phyloP scores from a whole-genome alignment of 495 filamentous ascomycete species.

The Staphylotrichum longicolle region DNA sequence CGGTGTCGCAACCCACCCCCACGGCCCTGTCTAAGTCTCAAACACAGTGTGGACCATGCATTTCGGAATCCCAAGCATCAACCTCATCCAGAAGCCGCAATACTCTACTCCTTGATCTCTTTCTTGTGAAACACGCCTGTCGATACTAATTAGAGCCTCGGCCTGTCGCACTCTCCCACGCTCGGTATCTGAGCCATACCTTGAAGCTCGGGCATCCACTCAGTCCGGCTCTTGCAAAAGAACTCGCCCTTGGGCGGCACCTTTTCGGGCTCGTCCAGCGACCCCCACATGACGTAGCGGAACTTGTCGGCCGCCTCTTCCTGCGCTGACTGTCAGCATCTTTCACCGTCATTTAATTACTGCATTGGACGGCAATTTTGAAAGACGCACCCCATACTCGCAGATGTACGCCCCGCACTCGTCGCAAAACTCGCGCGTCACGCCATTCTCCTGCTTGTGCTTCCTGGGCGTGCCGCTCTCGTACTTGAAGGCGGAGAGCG shows the following conservation, averaged over 20 bases:
- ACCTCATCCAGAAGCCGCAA: too few relatives aligned
- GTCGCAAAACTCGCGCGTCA: constrained; percentile 58
- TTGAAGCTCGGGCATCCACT: constrained; percentile 64
- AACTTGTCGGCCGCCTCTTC: constrained; percentile 56
- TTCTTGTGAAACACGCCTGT: constrained; percentile 60
- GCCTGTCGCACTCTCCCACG: neutral
- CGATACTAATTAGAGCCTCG: constrained; percentile 2
- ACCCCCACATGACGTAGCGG: constrained; percentile 62
- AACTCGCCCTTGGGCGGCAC: constrained; percentile 69
- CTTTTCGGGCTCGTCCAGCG: constrained; percentile 59
- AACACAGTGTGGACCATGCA: too few relatives aligned
- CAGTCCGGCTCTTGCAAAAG: constrained; percentile 56
- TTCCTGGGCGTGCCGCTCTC: constrained; percentile 23
- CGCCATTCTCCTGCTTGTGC: constrained; percentile 32
- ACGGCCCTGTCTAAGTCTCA: too few relatives aligned
- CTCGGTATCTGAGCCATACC: constrained; percentile 36
- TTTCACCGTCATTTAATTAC: too few relatives aligned
- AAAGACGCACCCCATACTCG: constrained; percentile 57
- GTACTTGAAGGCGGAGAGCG: constrained; percentile 24
- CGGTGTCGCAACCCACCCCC: too few relatives aligned
- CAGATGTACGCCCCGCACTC: constrained; percentile 61
- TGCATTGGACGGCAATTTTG: too few relatives aligned
- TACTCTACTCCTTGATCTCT: constrained; percentile 50
- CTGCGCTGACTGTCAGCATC: constrained; percentile 29
- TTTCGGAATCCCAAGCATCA: too few relatives aligned